Evolutionary conservation across 768 basidiomycete species (phyloP).

Genomic region (Erythrobasidium yunnanense): DNA sequence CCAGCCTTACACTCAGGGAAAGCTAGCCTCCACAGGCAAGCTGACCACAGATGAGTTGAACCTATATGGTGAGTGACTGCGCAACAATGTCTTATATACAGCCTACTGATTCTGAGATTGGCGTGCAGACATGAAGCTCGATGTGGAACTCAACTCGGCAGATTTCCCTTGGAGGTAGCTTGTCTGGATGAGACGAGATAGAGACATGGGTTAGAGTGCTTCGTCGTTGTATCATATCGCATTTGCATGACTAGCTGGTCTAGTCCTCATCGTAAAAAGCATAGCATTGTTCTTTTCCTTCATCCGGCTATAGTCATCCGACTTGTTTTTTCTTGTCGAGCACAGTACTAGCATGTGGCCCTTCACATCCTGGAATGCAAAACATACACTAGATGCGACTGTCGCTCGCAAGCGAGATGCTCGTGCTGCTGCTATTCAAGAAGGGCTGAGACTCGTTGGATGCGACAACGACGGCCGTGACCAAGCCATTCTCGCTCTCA

Average conservation of each 20-base stretch:
- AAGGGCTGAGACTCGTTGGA: not conserved
- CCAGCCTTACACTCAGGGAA: constrained; percentile 19
- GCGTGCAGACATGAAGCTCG: too few relatives aligned
- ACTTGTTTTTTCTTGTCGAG: too few relatives aligned
- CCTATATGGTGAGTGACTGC: not conserved
- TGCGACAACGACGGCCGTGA: not conserved
- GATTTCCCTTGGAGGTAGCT: too few relatives aligned
- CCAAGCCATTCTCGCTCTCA: not conserved
- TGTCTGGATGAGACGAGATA: too few relatives aligned
- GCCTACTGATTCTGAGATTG: not conserved
- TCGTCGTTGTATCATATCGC: too few relatives aligned
- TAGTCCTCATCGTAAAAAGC: too few relatives aligned
- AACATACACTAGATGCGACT: not conserved
- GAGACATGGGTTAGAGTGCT: too few relatives aligned
- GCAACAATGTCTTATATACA: too few relatives aligned
- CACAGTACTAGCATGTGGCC: constrained; percentile 19
- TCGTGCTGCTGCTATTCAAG: not conserved
- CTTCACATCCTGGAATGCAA: constrained; percentile 12
- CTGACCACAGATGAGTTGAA: constrained; percentile 25
- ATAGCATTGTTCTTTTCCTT: too few relatives aligned
- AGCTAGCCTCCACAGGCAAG: constrained; percentile 12
- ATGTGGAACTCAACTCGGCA: too few relatives aligned
- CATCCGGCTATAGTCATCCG: too few relatives aligned
- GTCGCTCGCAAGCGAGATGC: constrained; percentile 10
- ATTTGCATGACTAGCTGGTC: too few relatives aligned